Evolutionary conservation across 805 yeast species (phyloP).

Genomic region (Kluyveromyces wickerhamii): DNA sequence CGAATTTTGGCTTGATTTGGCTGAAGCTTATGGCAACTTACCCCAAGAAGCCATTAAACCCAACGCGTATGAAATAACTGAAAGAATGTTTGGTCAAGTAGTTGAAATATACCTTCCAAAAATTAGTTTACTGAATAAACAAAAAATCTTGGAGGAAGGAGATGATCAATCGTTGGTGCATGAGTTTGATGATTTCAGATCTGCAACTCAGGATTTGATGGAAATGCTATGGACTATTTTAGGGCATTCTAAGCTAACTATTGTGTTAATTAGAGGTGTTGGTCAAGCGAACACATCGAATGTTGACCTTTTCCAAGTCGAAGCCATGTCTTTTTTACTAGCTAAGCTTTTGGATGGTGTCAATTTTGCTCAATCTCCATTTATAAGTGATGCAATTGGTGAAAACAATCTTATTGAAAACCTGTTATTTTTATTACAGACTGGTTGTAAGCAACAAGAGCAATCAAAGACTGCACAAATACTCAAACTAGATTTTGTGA

Average conservation of each 20-base stretch:
- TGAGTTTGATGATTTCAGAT: slow-evolving; percentile 62
- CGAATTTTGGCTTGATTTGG: slow-evolving; percentile 62
- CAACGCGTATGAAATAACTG: slow-evolving; percentile 28
- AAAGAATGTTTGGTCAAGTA: slow-evolving; percentile 40
- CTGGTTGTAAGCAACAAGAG: slow-evolving; percentile 17
- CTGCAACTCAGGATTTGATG: slow-evolving; percentile 69
- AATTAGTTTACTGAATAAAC: slow-evolving; percentile 38
- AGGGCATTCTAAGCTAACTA: slow-evolving; percentile 35
- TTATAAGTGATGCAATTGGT: slow-evolving; percentile 22
- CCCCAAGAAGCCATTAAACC: slow-evolving; percentile 27
- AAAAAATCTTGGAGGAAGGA: slow-evolving; percentile 29
- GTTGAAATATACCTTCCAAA: slow-evolving; percentile 64
- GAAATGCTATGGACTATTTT: slow-evolving; percentile 63
- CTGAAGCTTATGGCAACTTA: slow-evolving; percentile 42
- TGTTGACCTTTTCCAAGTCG: slow-evolving; percentile 23
- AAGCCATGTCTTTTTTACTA: slow-evolving; percentile 26
- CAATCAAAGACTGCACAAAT: slow-evolving; percentile 11
- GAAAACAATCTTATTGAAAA: slow-evolving; percentile 18
- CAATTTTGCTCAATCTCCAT: slow-evolving; percentile 23
- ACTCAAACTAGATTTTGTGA: slow-evolving; percentile 23
- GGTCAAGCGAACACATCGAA: slow-evolving; percentile 14
- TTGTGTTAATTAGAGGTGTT: slow-evolving; percentile 22
- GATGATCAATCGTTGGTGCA: slow-evolving; percentile 18
- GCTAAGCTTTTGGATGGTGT: slow-evolving; percentile 22
- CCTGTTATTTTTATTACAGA: slow-evolving; percentile 19